Evolutionary conservation across 192 early-diverging fungal genomes (phyloP), one percentile per base, ranked within the genome.

Genomic region (Mortierella hygrophila): DNA sequence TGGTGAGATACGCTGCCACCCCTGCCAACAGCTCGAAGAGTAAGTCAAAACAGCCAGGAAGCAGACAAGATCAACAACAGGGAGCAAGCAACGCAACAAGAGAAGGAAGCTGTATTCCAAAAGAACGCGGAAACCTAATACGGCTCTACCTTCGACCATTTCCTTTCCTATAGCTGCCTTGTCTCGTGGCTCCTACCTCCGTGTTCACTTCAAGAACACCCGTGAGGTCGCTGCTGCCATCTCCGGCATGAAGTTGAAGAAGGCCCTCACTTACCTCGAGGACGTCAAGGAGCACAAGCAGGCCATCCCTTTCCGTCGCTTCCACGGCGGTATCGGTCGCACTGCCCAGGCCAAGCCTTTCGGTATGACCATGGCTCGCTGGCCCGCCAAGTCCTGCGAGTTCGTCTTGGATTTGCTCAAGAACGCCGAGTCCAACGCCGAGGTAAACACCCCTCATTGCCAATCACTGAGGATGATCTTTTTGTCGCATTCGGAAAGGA

Each of bases 131-230:
- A 70, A 54, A 23, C 11, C 40, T 54, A 42, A 38, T 29, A 77
- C 18, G n/a, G 3, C 60, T 76, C 41, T 26, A 41, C 21, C 18
- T 13, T 20, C 60, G 1, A 10, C 55, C 26, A 55, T 16, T 68
- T 44, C 46, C 10, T 8, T 8, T 68, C 26, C 18, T 72, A 13
- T 88, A 93, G 95, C 94, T 91, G 96, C 96, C 88, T 94, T 96
- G 93, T 93, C 97, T 89, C 94, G 95, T 74, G 97, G 96, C 85
- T 94, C 94, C 71, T 97, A 98, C 95, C 94, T 99, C 88, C 96
- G 96, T 90, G 96, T 95, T 89, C 93, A 93, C 91, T 98, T 98
- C 95, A 98, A 99, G 95, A 99, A 99, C 95, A 98, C 98, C 71
- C 97, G 96, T 84, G 98, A 99, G 92, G 93, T 96, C 77, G 97